A percentile compares a stretch with the other conserved stretches of the same genome.
phyloP scores from a whole-genome alignment of 2,329 filamentous ascomycete species.

The Zarea fungicola region DNA sequence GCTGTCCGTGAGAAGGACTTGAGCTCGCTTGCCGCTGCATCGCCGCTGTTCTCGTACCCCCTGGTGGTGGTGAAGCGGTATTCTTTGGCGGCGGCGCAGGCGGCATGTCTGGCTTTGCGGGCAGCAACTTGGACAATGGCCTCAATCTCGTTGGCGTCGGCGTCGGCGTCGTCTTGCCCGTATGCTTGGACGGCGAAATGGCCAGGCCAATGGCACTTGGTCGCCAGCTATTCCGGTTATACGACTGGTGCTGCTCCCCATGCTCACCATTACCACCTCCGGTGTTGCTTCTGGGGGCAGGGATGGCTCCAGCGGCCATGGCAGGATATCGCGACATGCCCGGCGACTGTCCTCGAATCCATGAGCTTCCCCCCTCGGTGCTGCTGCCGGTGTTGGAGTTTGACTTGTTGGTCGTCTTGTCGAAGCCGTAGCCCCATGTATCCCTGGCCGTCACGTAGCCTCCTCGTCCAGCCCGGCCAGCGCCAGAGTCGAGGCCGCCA shows the following conservation, averaged over 20 bases:
- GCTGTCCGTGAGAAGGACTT: background rate
- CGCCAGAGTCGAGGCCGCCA: background rate
- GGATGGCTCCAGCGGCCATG: too few species aligned
- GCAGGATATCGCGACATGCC: conserved; percentile 4
- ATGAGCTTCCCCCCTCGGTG: conserved; percentile 23
- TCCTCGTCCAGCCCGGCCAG: background rate
- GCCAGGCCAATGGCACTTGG: conserved; percentile 40
- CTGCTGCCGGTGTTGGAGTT: conserved; percentile 13
- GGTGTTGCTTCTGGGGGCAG: too few species aligned
- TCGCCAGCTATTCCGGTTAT: conserved; percentile 27
- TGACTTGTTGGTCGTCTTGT: conserved; percentile 21
- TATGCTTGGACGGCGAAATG: conserved; percentile 31
- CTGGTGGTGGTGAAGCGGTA: background rate
- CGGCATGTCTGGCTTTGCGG: conserved; percentile 40
- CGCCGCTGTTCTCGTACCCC: background rate
- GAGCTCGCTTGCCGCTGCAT: conserved; percentile 12
- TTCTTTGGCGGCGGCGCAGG: conserved; percentile 9
- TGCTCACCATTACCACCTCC: background rate
- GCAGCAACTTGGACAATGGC: conserved; percentile 39
- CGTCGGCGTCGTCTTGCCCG: conserved; percentile 20
- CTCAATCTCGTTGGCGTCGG: conserved; percentile 22
- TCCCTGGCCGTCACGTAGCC: conserved; percentile 22
- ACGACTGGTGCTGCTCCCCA: conserved; percentile 18
- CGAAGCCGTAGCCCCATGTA: conserved; percentile 30
- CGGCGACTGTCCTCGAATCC: conserved; percentile 21